These are phyloP conservation scores for Penicillium psychrosexuale DNA, from an alignment of 2,329 filamentous ascomycete species.

Conservation along the genomic window DNA sequence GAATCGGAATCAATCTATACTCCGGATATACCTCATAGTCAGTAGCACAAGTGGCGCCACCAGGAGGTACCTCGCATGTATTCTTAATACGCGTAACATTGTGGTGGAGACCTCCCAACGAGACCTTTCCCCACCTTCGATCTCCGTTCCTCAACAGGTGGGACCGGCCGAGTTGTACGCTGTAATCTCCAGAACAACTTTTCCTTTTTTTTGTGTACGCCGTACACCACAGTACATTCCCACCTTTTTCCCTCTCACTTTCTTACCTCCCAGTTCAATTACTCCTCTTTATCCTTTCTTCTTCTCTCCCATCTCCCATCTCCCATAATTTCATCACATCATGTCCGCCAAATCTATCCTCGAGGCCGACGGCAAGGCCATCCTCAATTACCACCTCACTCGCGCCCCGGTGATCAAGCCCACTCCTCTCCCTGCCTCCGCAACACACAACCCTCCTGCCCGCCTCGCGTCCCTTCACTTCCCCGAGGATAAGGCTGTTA, in stretches of 20 bases:
- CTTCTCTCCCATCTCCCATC: constrained; percentile 4
- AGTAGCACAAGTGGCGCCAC: not conserved
- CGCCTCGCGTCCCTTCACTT: constrained; percentile 92
- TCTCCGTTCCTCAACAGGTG: constrained; percentile 21
- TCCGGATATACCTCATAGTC: not conserved
- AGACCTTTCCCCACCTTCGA: constrained; percentile 6
- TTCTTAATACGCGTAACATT: not conserved
- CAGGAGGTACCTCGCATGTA: not conserved
- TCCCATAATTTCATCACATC: constrained; percentile 32
- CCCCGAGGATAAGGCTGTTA: constrained; percentile 78
- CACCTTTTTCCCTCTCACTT: constrained; percentile 13
- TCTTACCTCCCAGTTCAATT: constrained; percentile 13
- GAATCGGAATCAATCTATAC: not conserved
- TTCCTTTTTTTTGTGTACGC: constrained; percentile 21
- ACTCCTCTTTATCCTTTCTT: constrained; percentile 25
- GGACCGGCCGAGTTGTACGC: constrained; percentile 26
- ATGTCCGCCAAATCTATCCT: constrained; percentile 97
- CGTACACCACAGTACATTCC: constrained; percentile 23
- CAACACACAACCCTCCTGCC: constrained; percentile 87
- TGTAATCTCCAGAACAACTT: constrained; percentile 29
- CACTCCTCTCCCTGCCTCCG: constrained; percentile 77
- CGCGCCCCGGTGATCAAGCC: constrained; percentile 97
- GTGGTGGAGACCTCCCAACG: constrained; percentile 14
- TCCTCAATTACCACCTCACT: constrained; percentile 99
- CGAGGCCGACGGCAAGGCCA: constrained; percentile 99